Evolutionary conservation across 2,329 filamentous ascomycete genomes (phyloP), one percentile per base, ranked within the genome.

Genomic region (Fusarium sp.): DNA sequence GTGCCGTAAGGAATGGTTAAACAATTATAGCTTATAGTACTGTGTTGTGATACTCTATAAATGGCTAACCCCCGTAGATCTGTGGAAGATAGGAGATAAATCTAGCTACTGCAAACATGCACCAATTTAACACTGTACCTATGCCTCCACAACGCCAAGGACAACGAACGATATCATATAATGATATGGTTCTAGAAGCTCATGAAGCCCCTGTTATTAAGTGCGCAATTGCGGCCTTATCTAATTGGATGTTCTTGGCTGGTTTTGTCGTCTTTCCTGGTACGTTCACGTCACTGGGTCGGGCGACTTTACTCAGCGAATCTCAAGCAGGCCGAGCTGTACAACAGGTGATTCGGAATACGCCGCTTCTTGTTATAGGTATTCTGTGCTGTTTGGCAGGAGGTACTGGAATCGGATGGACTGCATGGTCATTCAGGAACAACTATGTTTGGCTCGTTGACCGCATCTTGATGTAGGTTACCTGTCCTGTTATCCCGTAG

Each of bases 401-500:
- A 56, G 38, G 38, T 9, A 16, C 52, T 42, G 28, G 52, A 23
- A 56, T 56, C 3, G 28, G 38, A 30, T 56, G 28, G 52, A 32
- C 37, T 16, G 19, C 19, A 19, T 56, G 28, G 52, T 32, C 15
- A n/a, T 56, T 28, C 28, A 56, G 52, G 37, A 32, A n/a, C 6
- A 56, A 56, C n/a, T 56, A 56, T 13, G 21, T 56, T 30, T 57
- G 28, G 53, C 53, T 57, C n/a, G 53, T 28, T 15, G n/a, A 57
- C 28, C 21, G n/a, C 13, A 57, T 57, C 8, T 57, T 57, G 6
- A 57, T 57, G 40, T 57, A 18, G 5, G 40, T 15, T 25, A 25
- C 28, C 1, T n/a, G 18, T 5, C 0, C 19, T 35, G 4, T 4
- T 25, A 25, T 9, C 30, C 21, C 11, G 1, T 35, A 1, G n/a